A percentile compares a stretch with the other conserved stretches of the same genome.
These are phyloP conservation scores for Kwoniella heveanensis DNA, from an alignment of 768 basidiomycete genomes.

Conservation along the genomic window DNA sequence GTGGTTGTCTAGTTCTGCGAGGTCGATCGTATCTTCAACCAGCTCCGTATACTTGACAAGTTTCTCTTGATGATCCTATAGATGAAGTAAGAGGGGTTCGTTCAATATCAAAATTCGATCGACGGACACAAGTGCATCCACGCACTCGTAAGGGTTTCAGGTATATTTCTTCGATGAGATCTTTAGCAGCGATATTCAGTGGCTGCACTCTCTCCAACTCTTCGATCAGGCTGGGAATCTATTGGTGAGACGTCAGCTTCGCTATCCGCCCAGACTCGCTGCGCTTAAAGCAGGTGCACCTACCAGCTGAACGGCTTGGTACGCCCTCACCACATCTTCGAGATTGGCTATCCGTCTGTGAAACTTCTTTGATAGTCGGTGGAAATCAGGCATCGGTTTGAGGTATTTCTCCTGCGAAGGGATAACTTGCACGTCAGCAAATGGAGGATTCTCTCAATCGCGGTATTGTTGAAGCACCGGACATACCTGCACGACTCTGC, in stretches of 20 bases:
- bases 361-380: conserved; percentile 86
- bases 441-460: too few relatives aligned
- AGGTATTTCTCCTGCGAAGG: conserved; percentile 74
- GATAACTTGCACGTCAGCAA: not conserved
- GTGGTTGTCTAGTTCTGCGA: conserved; percentile 72
- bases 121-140: not conserved
- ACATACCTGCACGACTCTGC: conserved; percentile 72
- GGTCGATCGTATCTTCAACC: conserved; percentile 94
- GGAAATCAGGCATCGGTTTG: conserved; percentile 90
- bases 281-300: conserved; percentile 8
- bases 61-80: conserved; percentile 65
- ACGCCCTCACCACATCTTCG: conserved; percentile 93
- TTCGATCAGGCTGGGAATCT: conserved; percentile 77
- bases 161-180: conserved; percentile 71
- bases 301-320: conserved; percentile 87
- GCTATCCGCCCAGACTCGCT: not conserved
- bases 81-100: not conserved
- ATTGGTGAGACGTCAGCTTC: conserved; percentile 5
- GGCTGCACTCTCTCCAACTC: conserved; percentile 63
- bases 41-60: conserved; percentile 83
- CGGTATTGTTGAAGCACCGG: conserved; percentile 1
- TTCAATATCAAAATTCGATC: not conserved
- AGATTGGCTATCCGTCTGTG: conserved; percentile 78
- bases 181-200: conserved; percentile 59
- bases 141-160: conserved; percentile 65